Conservation (phyloP, 2,329 filamentous ascomycete genomes). For the Peltaster fructicola region DNA sequence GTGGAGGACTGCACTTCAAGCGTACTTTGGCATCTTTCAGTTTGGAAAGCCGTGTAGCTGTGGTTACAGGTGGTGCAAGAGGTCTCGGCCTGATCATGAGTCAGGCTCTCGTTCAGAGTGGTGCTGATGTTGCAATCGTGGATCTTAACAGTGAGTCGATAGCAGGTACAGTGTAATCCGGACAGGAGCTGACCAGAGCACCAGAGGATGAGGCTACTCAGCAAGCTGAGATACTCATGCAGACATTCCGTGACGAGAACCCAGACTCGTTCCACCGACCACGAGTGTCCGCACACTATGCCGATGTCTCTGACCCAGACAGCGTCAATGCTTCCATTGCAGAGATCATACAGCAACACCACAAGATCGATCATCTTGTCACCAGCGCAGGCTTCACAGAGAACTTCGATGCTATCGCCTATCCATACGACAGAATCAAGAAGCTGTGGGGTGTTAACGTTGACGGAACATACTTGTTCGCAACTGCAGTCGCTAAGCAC, state of each 20-base stretch:
- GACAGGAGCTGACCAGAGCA: constrained; percentile 1
- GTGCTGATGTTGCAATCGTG: constrained; percentile 77
- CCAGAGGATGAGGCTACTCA: constrained; percentile 67
- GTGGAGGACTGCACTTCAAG: constrained; percentile 67
- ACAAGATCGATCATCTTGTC: constrained; percentile 77
- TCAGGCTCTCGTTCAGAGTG: constrained; percentile 75
- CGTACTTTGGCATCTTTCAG: constrained; percentile 75
- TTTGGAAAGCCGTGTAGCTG: constrained; percentile 61
- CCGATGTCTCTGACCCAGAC: constrained; percentile 64
- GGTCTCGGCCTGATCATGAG: constrained; percentile 85
- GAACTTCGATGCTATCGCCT: constrained; percentile 82
- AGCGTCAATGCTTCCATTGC: constrained; percentile 60
- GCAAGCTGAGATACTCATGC: constrained; percentile 56
- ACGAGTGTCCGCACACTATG: constrained; percentile 75
- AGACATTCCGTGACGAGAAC: constrained; percentile 63
- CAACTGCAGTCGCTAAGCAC: constrained; percentile 68
- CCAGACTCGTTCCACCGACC: constrained; percentile 57
- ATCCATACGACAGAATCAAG: constrained; percentile 77
- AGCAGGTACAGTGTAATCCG: too few species aligned
- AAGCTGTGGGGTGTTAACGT: constrained; percentile 94
- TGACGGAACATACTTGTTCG: constrained; percentile 79
- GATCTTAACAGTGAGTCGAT: constrained; percentile 68
- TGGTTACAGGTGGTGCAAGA: constrained; percentile 81
- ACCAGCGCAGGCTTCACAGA: constrained; percentile 95
- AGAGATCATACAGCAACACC: constrained; percentile 50